Base-by-base conservation (phyloP, 805 yeast species). In the Kuraishia hungarica region DNA sequence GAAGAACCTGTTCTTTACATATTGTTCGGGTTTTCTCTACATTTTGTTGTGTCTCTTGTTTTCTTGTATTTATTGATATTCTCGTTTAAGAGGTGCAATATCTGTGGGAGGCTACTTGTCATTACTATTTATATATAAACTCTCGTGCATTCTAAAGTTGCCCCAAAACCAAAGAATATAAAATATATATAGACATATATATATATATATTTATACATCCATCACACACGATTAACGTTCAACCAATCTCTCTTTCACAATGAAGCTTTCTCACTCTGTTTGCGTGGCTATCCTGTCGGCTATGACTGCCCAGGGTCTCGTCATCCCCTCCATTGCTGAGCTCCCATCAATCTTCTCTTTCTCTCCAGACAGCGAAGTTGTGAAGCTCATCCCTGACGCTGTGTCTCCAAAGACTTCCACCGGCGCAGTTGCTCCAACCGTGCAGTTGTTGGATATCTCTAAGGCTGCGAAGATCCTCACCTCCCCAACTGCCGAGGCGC, bases 381-480 rank as follows among this genome's bases (percentile, higher is more conserved):
- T 22, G 20, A 21, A 21, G 15, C 23, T 43, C 22, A 13, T 19
- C 19, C 43, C 24, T 20, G 52, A 35, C 48, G 26, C 39, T 29
- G 55, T 17, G 11, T 48, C 22, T 20, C 49, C 50, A 15, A 39
- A 17, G 20, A 39, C 22, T 19, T 46, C 51, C 28, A 24, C 50
- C 15, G 52, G 21, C 11, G 52, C 52, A 17, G 49, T 23, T 13
- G 55, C 43, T n/a, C 19, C 29, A 23, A 24, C 23, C 22, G 50
- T 48, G 48, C 39, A 57, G 24, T 53, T 64, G 22, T 50, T 62
- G 6, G 54, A 62, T 19, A 59, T 57, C 23, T 58, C 59, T 13
- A 64, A 68, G 17, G 61, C 67, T 29, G 81, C 81, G 28, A 83
- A 86, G 5, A 63, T 86, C 47, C 62, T 82, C 57, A 66, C 77